Evolutionary conservation across 2,329 filamentous ascomycete species (phyloP), one percentile per base, ranked within the genome.

Genomic region (Cladosporium phlei): DNA sequence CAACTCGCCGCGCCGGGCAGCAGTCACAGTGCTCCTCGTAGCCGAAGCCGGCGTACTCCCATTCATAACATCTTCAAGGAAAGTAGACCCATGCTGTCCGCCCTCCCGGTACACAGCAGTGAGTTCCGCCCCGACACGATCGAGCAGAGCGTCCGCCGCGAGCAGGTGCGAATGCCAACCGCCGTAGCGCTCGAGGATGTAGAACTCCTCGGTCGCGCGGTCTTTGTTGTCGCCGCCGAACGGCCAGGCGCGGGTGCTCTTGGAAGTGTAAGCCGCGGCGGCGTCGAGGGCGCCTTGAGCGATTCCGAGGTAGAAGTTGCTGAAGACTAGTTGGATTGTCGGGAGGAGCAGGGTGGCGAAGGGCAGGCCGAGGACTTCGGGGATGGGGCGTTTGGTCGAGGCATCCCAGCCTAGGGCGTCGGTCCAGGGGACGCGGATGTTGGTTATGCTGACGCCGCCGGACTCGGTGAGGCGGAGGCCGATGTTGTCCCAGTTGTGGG

Each of bases 231-330:
- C 79, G 2, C 79, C 78, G 5, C 79, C 78, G 49, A 68, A 85
- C 0, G 81, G 80, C 80, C 81, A 85, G 0, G 81, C 67, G 1
- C 81, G 72, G 0, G 82, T 85, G 17, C 65, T 66, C 19, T 71
- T 73, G 2, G 62, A 64, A 0, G 80, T 85, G 52, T 83, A 85
- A 20, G 71, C 70, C 0, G 73, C 62, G 1, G 78, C 79, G 33
- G 71, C 73, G 6, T 74, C 66, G 0, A 84, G 66, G 0, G 79
- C 75, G 0, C 81, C 80, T 33, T 74, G 69, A 0, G 79, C 76
- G 50, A 83, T 83, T 2, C 80, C 80, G 1, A 83, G 66, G 58
- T 84, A 83, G 57, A 84, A 80, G 59, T 83, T 83, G 57, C 70
- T 72, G 62, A 84, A 84, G n/a, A 82, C 76, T 0, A 83, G 71